Conservation (phyloP, 2,329 filamentous ascomycete genomes). For the Fusarium nanum region DNA sequence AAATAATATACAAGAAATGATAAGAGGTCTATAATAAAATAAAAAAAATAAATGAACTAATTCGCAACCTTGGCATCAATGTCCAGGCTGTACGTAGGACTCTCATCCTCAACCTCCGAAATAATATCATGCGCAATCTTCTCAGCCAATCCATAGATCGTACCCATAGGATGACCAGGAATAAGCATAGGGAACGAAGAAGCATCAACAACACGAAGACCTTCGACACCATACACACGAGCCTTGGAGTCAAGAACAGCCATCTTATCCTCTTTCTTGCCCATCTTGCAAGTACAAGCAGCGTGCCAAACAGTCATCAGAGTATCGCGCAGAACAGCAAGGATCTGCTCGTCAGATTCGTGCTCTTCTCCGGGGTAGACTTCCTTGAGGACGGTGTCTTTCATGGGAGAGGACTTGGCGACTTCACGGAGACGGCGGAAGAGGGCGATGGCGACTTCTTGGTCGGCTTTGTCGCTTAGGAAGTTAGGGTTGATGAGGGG, state of each 20-base stretch:
- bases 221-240: conserved; percentile 33
- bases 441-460: conserved; percentile 57
- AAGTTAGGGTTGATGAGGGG: conserved; percentile 61
- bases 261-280: conserved; percentile 27
- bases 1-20: not conserved
- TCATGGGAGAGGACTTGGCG: conserved; percentile 15
- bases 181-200: conserved; percentile 28
- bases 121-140: conserved; percentile 37
- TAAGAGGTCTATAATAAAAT: not conserved
- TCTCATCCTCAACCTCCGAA: not conserved
- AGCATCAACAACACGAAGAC: conserved; percentile 31
- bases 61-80: not conserved
- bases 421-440: conserved; percentile 57
- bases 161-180: conserved; percentile 35
- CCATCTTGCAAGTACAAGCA: conserved; percentile 41
- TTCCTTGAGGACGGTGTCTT: conserved; percentile 54
- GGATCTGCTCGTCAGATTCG: conserved; percentile 57
- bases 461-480: conserved; percentile 56
- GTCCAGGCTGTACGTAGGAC: not conserved
- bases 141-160: conserved; percentile 33
- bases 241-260: conserved; percentile 36
- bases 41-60: not conserved
- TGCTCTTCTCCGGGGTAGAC: conserved; percentile 42
- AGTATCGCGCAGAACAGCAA: conserved; percentile 47
- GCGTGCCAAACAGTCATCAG: conserved; percentile 43